phyloP scores from a whole-genome alignment of 495 filamentous ascomycete genomes.

The Aeminium ludgeri region DNA sequence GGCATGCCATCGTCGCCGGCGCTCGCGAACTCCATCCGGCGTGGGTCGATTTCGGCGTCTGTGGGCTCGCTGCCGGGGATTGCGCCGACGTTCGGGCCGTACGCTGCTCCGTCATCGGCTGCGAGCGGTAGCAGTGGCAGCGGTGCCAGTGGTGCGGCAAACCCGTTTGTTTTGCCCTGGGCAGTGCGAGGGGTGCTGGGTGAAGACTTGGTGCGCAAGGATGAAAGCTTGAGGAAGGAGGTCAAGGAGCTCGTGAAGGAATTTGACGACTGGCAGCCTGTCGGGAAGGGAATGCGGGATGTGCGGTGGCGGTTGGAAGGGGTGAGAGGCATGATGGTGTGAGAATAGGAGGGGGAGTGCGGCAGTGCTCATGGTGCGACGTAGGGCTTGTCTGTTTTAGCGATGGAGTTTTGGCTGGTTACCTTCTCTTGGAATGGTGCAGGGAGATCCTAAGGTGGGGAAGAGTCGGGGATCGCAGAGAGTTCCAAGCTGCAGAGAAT shows the following conservation, averaged over 20 bases:
- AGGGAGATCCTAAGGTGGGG: too few species aligned
- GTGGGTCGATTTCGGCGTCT: conserved; percentile 3
- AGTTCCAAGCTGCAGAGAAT: too few species aligned
- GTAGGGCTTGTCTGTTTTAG: too few species aligned
- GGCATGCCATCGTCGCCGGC: conserved; percentile 6
- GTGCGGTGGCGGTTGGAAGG: conserved; percentile 92
- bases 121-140: too few species aligned
- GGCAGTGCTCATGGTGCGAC: too few species aligned
- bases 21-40: conserved; percentile 10
- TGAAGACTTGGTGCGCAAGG: conserved; percentile 74
- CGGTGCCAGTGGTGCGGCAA: conserved; percentile 15
- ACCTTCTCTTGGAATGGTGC: too few species aligned
- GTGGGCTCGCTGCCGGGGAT: conserved; percentile 11
- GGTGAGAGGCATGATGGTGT: conserved; percentile 59
- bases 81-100: conserved; percentile 16
- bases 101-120: conserved; percentile 7
- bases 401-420: too few species aligned
- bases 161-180: conserved; percentile 87
- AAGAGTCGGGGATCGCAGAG: too few species aligned
- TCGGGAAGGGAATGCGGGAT: conserved; percentile 78
- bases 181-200: conserved; percentile 84
- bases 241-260: conserved; percentile 62
- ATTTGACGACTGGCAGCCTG: conserved; percentile 89
- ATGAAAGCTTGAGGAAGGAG: conserved; percentile 47
- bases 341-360: not conserved